phyloP scores from a whole-genome alignment of 805 yeast genomes.

The baker's yeast (Saccharomyces cerevisiae) region DNA sequence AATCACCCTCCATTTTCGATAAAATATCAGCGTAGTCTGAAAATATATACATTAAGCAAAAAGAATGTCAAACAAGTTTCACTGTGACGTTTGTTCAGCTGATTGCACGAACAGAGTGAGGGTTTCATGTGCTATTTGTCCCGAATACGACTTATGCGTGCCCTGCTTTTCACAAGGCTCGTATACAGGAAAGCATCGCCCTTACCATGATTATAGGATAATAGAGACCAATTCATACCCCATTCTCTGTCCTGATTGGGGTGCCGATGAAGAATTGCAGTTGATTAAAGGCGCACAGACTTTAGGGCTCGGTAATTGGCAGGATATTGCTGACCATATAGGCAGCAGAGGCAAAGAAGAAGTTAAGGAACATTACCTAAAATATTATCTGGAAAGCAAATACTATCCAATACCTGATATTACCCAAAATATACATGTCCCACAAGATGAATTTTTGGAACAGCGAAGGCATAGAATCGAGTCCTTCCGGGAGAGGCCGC shows the following conservation, averaged over 20 bases:
- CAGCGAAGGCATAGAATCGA: slow-evolving; percentile 67
- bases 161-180: slow-evolving; percentile 89
- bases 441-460: slow-evolving; percentile 62
- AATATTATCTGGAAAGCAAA: slow-evolving; percentile 57
- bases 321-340: slow-evolving; percentile 91
- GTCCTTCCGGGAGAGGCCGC: slow-evolving; percentile 56
- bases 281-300: slow-evolving; percentile 88
- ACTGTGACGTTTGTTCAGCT: slow-evolving; percentile 93
- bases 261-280: slow-evolving; percentile 92
- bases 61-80: slow-evolving; percentile 46
- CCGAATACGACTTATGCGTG: slow-evolving; percentile 94
- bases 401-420: slow-evolving; percentile 87
- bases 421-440: slow-evolving; percentile 57
- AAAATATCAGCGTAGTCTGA: too few species aligned
- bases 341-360: slow-evolving; percentile 91
- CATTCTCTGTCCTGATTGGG: slow-evolving; percentile 85
- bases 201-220: slow-evolving; percentile 86
- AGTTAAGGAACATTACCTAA: slow-evolving; percentile 73
- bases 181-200: slow-evolving; percentile 77
- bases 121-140: slow-evolving; percentile 84
- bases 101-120: slow-evolving; percentile 92
- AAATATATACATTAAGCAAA: background rate
- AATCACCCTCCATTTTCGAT: background rate
- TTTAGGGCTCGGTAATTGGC: slow-evolving; percentile 94
- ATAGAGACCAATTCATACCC: slow-evolving; percentile 95